These are phyloP conservation scores for Lodderomyces oxycetoniae DNA, from an alignment of 1,139 yeast species.

Conservation along the genomic window DNA sequence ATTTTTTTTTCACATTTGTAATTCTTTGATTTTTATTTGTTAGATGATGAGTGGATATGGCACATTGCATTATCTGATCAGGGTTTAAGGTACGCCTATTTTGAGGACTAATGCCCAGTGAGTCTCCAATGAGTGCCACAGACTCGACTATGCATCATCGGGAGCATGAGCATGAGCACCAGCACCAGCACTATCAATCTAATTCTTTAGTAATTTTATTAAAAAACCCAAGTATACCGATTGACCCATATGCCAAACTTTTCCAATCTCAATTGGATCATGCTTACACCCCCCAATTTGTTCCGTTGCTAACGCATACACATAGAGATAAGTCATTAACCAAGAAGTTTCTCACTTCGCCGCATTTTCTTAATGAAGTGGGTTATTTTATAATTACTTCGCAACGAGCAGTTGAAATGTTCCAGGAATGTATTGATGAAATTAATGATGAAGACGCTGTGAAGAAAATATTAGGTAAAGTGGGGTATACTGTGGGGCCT, in stretches of 20 bases:
- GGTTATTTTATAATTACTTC: constrained; percentile 72
- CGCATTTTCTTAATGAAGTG: constrained; percentile 28
- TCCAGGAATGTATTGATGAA: constrained; percentile 42
- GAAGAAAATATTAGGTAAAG: constrained; percentile 36
- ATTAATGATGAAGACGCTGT: constrained; percentile 15
- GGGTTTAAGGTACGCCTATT: no score
- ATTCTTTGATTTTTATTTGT: no score
- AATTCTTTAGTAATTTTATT: constrained; percentile 46
- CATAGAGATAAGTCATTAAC: constrained; percentile 47
- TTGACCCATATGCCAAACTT: constrained; percentile 55
- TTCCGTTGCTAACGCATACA: constrained; percentile 67
- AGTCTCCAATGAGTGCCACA: no score
- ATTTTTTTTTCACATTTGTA: no score
- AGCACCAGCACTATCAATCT: no score
- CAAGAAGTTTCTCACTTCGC: constrained; percentile 35
- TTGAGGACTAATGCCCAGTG: no score
- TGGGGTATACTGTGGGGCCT: constrained; percentile 88
- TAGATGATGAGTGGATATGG: no score
- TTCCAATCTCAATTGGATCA: constrained; percentile 24
- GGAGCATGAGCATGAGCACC: no score
- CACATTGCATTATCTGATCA: no score
- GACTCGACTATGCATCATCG: no score
- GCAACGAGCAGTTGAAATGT: constrained; percentile 86
- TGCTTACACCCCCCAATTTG: constrained; percentile 44
- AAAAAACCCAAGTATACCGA: constrained; percentile 64